Conservation (phyloP, 768 basidiomycete genomes). For the Termitomyces sp. region DNA sequence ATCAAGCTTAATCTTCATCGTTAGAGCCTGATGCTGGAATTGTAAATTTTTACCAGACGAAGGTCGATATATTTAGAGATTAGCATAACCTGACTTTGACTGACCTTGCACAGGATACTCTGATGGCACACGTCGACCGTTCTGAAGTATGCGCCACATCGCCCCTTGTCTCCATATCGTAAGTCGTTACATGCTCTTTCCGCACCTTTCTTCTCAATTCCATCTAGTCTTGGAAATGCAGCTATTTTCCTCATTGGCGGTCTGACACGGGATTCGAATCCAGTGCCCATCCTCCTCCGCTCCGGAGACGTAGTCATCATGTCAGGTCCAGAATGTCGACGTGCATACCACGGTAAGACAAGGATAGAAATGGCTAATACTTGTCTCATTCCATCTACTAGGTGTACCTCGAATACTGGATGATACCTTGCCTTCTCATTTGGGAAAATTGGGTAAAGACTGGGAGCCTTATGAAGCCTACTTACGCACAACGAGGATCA, state of each 20-base stretch:
- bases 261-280: slow-evolving; percentile 67
- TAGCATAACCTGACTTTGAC: neutral
- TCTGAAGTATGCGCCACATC: slow-evolving; percentile 91
- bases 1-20: neutral
- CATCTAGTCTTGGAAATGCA: slow-evolving; percentile 74
- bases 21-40: slow-evolving; percentile 94
- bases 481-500: slow-evolving; percentile 69
- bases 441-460: slow-evolving; percentile 33
- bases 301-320: slow-evolving; percentile 93
- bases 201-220: neutral
- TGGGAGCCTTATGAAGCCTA: slow-evolving; percentile 67
- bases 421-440: slow-evolving; percentile 64
- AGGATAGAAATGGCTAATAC: neutral
- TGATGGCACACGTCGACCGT: slow-evolving; percentile 98
- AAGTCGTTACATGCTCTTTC: slow-evolving; percentile 20
- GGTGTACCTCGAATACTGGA: slow-evolving; percentile 89
- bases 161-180: slow-evolving; percentile 94
- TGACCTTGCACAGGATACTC: slow-evolving; percentile 56
- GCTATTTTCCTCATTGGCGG: slow-evolving; percentile 90
- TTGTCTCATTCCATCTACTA: slow-evolving; percentile 18
- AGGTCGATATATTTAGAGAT: slow-evolving; percentile 28
- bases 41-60: slow-evolving; percentile 90
- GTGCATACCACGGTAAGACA: slow-evolving; percentile 88
- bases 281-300: slow-evolving; percentile 78
- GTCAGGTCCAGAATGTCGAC: slow-evolving; percentile 80